Evolutionary conservation across 768 basidiomycete species (phyloP).

Genomic region (Boletus vermiculosoides): DNA sequence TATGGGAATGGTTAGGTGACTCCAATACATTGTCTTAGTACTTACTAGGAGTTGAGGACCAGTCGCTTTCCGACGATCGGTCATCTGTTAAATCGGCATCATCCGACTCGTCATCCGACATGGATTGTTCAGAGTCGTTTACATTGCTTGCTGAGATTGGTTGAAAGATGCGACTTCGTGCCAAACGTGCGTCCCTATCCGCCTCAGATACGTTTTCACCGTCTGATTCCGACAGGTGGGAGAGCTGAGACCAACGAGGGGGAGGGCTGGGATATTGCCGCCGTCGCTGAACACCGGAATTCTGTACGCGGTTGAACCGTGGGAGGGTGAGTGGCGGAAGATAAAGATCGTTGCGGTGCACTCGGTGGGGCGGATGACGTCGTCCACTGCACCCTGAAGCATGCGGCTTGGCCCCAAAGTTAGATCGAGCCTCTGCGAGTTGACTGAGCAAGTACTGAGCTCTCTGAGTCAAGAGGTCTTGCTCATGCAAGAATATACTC

Average conservation of each 20-base stretch:
- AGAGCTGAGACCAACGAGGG: constrained; percentile 23
- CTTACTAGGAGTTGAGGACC: constrained; percentile 41
- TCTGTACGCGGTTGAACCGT: constrained; percentile 15
- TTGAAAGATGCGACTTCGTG: constrained; percentile 58
- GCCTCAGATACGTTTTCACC: constrained; percentile 59
- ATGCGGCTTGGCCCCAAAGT: neutral
- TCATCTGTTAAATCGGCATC: constrained; percentile 65
- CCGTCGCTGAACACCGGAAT: constrained; percentile 4
- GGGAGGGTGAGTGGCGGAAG: constrained; percentile 40
- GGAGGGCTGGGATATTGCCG: constrained; percentile 7
- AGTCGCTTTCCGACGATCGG: constrained; percentile 35
- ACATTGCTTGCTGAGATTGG: constrained; percentile 17
- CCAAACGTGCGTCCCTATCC: constrained; percentile 69
- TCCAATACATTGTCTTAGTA: neutral
- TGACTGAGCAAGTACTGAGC: constrained; percentile 51
- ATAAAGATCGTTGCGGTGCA: constrained; percentile 53
- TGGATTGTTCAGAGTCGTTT: constrained; percentile 47
- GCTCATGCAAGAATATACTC: constrained; percentile 60
- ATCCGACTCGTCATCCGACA: constrained; percentile 80
- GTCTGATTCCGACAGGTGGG: constrained; percentile 60
- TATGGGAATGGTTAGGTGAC: constrained; percentile 17
- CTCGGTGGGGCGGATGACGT: constrained; percentile 10
- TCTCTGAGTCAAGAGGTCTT: constrained; percentile 71
- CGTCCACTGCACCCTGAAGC: neutral
- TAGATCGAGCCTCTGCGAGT: constrained; percentile 15